Evolutionary conservation across 2,329 filamentous ascomycete genomes (phyloP).

Genomic region (Claviceps sp.): DNA sequence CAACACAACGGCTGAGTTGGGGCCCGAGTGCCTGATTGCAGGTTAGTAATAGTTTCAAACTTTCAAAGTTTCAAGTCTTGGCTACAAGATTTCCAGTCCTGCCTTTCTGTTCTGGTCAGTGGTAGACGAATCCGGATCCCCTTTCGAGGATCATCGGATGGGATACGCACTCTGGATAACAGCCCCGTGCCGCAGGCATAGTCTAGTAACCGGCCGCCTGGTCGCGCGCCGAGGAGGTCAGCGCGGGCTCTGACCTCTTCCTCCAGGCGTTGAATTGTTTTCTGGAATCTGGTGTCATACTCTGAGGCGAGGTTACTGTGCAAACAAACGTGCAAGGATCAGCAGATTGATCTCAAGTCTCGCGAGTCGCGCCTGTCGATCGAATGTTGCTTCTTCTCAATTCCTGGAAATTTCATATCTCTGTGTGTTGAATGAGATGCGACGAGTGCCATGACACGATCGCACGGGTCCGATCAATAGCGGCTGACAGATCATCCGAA

Average conservation of each 20-base stretch:
- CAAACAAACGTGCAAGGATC: neutral
- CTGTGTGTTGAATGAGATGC: no score
- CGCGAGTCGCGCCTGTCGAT: no score
- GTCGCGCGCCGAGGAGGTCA: constrained; percentile 45
- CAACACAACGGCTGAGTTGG: constrained; percentile 40
- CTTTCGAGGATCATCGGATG: no score
- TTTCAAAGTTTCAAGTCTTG: no score
- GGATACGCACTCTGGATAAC: constrained; percentile 32
- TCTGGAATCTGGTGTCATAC: constrained; percentile 39
- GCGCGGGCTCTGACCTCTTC: constrained; percentile 37
- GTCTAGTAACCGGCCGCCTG: constrained; percentile 47
- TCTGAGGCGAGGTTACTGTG: constrained; percentile 17
- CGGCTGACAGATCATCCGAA: no score
- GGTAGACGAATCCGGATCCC: no score
- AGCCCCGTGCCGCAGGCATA: constrained; percentile 65
- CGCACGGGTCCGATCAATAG: no score
- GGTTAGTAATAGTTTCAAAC: neutral
- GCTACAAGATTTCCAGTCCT: no score
- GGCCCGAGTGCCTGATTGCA: constrained; percentile 11
- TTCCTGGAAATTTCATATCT: no score
- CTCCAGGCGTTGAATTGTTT: constrained; percentile 39
- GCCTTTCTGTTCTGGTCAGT: no score
- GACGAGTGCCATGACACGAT: no score
- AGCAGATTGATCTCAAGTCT: neutral
- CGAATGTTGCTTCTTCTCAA: no score